These are phyloP conservation scores for Calocera viscosa DNA, from an alignment of 768 basidiomycete species.

Conservation along the genomic window DNA sequence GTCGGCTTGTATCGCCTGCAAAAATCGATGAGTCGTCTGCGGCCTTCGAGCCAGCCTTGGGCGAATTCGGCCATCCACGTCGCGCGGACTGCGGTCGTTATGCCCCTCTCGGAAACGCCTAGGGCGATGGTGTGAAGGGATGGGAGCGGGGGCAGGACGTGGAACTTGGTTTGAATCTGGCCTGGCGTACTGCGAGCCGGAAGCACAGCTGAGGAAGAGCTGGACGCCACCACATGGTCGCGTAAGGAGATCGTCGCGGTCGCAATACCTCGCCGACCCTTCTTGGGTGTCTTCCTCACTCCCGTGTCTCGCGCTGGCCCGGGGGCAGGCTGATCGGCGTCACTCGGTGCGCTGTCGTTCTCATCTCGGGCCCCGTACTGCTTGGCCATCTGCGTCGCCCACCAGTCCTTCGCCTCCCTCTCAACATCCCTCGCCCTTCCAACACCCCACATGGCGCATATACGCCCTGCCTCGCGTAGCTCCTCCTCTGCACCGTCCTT, in stretches of 20 bases:
- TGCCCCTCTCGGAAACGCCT: not conserved
- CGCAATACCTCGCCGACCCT: conserved; percentile 51
- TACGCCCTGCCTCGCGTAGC: conserved; percentile 49
- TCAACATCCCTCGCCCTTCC: conserved; percentile 55
- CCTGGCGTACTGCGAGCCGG: not conserved
- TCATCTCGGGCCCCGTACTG: not conserved
- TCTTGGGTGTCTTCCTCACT: conserved; percentile 18
- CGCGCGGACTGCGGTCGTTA: not conserved
- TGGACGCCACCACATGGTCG: conserved; percentile 17
- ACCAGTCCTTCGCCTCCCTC: conserved; percentile 42
- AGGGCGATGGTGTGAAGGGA: not conserved
- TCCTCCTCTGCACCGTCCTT: conserved; percentile 39
- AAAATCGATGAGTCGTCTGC: not conserved
- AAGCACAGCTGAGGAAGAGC: not conserved
- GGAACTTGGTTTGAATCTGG: conserved; percentile 5
- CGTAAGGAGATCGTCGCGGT: conserved; percentile 49
- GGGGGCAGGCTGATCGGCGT: not conserved
- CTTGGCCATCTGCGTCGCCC: conserved; percentile 26
- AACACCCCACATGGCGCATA: conserved; percentile 49
- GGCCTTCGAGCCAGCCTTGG: conserved; percentile 8
- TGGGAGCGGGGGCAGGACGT: not conserved
- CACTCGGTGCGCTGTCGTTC: not conserved
- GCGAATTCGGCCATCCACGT: not conserved
- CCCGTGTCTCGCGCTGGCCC: not conserved
- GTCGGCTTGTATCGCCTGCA: conserved; percentile 1